These are phyloP conservation scores for Cystofilobasidium capitatum DNA, from an alignment of 768 basidiomycete genomes.

Conservation along the genomic window DNA sequence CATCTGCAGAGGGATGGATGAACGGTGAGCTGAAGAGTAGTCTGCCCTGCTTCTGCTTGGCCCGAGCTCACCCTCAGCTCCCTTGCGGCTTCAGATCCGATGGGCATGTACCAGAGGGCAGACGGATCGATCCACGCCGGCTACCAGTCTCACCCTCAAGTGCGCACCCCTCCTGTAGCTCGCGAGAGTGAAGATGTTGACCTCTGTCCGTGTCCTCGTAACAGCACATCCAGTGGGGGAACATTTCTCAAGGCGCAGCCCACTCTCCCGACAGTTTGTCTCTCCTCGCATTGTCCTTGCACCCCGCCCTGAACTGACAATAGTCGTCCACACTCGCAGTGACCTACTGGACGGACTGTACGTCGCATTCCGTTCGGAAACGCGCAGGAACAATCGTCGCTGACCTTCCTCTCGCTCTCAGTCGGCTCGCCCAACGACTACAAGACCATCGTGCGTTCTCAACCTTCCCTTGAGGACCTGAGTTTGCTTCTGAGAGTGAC, in stretches of 20 bases:
- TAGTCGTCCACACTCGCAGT: not conserved
- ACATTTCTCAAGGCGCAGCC: slow-evolving; percentile 23
- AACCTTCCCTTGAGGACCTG: not conserved
- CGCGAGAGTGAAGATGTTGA: not conserved
- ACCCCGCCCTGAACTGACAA: not conserved
- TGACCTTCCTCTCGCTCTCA: not conserved
- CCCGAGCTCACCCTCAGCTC: not conserved
- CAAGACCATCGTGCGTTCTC: slow-evolving; percentile 21
- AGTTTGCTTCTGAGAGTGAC: not conserved
- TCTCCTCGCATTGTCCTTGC: not conserved
- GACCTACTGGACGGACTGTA: slow-evolving; percentile 1
- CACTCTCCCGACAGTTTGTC: not conserved
- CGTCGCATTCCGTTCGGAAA: not conserved
- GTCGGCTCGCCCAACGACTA: slow-evolving; percentile 22
- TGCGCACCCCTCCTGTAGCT: not conserved
- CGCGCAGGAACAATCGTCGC: not conserved
- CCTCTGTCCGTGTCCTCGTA: not conserved
- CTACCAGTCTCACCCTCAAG: slow-evolving; percentile 29
- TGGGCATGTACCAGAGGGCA: slow-evolving; percentile 28
- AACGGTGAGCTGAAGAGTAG: slow-evolving; percentile 21
- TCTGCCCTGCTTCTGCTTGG: not conserved
- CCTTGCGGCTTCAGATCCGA: slow-evolving; percentile 5
- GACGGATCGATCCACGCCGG: slow-evolving; percentile 30
- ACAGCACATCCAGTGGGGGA: slow-evolving; percentile 29
- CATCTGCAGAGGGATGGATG: slow-evolving; percentile 28